Conservation (phyloP, 2,329 filamentous ascomycete genomes). For the Diaporthe destruens region DNA sequence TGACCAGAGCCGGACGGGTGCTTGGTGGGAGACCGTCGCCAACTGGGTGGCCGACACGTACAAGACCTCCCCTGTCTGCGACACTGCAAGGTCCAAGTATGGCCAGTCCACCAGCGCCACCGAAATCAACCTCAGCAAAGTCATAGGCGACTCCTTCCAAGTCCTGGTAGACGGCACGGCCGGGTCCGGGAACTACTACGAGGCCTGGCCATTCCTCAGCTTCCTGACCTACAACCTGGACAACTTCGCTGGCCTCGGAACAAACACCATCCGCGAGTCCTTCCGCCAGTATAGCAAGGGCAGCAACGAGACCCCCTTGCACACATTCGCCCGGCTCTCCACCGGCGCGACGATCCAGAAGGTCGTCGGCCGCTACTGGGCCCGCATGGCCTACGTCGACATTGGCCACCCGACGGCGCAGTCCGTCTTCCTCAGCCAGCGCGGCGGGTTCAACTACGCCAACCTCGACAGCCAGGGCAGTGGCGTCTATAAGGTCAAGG, state of each 20-base stretch:
- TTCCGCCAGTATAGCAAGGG: conserved; percentile 57
- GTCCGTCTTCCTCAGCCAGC: conserved; percentile 53
- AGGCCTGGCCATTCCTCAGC: conserved; percentile 64
- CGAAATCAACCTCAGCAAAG: conserved; percentile 58
- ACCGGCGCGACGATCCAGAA: conserved; percentile 51
- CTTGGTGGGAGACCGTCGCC: conserved; percentile 65
- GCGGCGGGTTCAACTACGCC: conserved; percentile 54
- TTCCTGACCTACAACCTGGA: conserved; percentile 64
- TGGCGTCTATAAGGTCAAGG: conserved; percentile 58
- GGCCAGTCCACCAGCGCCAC: conserved; percentile 52
- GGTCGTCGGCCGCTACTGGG: conserved; percentile 64
- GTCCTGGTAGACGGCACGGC: conserved; percentile 61
- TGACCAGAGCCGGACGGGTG: conserved; percentile 58
- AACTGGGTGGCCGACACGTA: conserved; percentile 64
- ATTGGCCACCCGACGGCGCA: conserved; percentile 59
- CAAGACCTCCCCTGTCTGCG: conserved; percentile 59
- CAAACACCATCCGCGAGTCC: conserved; percentile 56
- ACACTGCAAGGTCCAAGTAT: conserved; percentile 52
- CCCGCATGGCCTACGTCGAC: conserved; percentile 65
- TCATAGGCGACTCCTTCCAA: conserved; percentile 61
- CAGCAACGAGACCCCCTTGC: conserved; percentile 64
- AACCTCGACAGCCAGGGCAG: conserved; percentile 55
- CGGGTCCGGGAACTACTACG: conserved; percentile 61
- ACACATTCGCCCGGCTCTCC: conserved; percentile 57
- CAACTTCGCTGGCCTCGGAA: conserved; percentile 55